A percentile compares a stretch with the other conserved stretches of the same genome.
Evolutionary conservation across 1,284 basidiomycete genomes (phyloP).

Genomic region (Cystobasidiaceae sp.): DNA sequence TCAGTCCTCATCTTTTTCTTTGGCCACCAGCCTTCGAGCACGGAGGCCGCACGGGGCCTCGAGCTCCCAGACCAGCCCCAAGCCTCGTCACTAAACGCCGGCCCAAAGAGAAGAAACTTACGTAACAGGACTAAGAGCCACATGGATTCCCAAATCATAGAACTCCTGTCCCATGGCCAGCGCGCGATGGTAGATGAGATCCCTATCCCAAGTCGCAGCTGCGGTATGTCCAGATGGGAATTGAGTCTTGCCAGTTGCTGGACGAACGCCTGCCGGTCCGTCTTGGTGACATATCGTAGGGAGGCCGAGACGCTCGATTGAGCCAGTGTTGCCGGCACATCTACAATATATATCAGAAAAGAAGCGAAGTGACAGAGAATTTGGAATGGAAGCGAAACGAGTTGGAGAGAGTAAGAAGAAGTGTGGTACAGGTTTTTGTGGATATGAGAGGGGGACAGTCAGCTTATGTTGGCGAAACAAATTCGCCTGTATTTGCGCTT

Average conservation of each 20-base stretch:
- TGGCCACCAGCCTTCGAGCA: no score
- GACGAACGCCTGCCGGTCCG: conserved; percentile 54
- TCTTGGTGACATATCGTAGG: conserved; percentile 63
- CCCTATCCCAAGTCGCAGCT: conserved; percentile 51
- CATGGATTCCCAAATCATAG: conserved; percentile 62
- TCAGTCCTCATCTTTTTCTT: no score
- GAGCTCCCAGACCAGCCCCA: no score
- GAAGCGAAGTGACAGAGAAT: not conserved
- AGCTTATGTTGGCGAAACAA: no score
- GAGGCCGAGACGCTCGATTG: conserved; percentile 47
- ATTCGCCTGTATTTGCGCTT: no score
- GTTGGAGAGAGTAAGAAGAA: not conserved
- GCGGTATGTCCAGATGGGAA: conserved; percentile 41
- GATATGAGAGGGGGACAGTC: no score
- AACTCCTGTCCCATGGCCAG: conserved; percentile 51
- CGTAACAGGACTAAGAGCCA: conserved; percentile 49
- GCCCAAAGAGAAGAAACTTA: no score
- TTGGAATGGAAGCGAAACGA: conserved; percentile 33
- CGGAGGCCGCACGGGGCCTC: no score
- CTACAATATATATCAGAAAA: not conserved
- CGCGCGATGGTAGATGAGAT: conserved; percentile 49
- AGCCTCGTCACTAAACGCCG: no score
- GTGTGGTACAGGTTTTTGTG: not conserved
- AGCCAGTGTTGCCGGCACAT: conserved; percentile 59
- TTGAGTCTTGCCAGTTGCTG: conserved; percentile 20